These are phyloP conservation scores for Gossypium ekmanianum DNA, from an alignment of 345 rosid species.

Conservation along the genomic window DNA sequence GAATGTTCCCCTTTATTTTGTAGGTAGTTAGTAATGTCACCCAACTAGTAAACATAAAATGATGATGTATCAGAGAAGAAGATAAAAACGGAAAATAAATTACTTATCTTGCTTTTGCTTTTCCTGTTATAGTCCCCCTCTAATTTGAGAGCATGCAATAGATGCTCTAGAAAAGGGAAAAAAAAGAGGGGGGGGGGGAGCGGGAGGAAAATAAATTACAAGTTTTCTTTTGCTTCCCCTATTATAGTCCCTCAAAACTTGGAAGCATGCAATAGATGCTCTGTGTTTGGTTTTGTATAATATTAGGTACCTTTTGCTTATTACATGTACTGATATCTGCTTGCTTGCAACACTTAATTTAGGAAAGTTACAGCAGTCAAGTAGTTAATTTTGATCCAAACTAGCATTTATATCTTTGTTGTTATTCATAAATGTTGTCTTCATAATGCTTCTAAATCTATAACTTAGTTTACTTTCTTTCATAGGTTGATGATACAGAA, in stretches of 20 bases:
- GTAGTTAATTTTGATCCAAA: background rate
- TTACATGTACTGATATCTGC: background rate
- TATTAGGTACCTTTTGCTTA: background rate
- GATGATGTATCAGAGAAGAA: background rate
- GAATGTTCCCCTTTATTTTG: background rate
- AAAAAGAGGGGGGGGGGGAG: too few species aligned
- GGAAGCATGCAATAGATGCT: too few species aligned
- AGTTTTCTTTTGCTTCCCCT: too few species aligned
- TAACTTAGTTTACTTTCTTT: background rate
- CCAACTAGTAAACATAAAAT: background rate
- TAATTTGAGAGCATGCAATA: background rate
- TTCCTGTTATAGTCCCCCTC: background rate
- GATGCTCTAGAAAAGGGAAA: background rate
- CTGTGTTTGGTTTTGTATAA: too few species aligned
- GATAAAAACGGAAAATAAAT: background rate
- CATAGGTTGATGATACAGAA: constrained; percentile 94
- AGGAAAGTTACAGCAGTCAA: background rate
- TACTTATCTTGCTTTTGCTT: background rate
- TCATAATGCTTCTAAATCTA: background rate
- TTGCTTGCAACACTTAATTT: background rate
- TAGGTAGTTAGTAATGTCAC: background rate
- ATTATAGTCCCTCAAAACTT: too few species aligned
- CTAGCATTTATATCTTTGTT: background rate
- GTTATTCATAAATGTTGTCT: background rate
- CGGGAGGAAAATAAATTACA: too few species aligned